Evolutionary conservation across 2,329 filamentous ascomycete species (phyloP).

Genomic region (Alternaria angustiovoidea): DNA sequence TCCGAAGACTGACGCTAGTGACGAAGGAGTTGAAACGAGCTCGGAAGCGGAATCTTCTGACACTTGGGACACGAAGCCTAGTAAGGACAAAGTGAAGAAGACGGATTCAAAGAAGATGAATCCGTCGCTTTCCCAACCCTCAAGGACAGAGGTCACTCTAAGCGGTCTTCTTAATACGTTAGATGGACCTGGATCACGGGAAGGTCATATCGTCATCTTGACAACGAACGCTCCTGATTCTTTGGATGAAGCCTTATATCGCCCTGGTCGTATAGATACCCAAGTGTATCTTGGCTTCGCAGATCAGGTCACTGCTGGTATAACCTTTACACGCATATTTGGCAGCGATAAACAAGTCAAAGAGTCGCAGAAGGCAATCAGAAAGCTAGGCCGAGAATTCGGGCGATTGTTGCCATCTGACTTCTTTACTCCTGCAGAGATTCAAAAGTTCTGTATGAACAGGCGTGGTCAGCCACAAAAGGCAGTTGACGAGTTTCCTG

Average conservation of each 20-base stretch:
- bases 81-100: background rate
- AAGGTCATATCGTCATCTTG: constrained; percentile 4
- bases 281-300: background rate
- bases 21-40: background rate
- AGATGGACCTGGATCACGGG: background rate
- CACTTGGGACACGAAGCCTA: background rate
- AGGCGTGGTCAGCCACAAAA: background rate
- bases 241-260: constrained; percentile 3
- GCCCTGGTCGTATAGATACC: background rate
- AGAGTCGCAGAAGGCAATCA: background rate
- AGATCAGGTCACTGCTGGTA: background rate
- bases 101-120: background rate
- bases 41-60: background rate
- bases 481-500: background rate
- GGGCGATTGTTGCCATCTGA: background rate
- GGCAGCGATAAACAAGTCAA: background rate
- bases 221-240: constrained; percentile 3
- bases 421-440: background rate
- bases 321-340: background rate
- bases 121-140: background rate
- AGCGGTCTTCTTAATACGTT: background rate
- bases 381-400: background rate
- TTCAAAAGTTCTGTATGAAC: background rate
- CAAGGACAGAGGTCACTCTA: constrained; percentile 6
- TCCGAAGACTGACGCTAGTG: background rate